These are phyloP conservation scores for Wickerhamiella occidentalis DNA, from an alignment of 805 yeast species.

Conservation along the genomic window DNA sequence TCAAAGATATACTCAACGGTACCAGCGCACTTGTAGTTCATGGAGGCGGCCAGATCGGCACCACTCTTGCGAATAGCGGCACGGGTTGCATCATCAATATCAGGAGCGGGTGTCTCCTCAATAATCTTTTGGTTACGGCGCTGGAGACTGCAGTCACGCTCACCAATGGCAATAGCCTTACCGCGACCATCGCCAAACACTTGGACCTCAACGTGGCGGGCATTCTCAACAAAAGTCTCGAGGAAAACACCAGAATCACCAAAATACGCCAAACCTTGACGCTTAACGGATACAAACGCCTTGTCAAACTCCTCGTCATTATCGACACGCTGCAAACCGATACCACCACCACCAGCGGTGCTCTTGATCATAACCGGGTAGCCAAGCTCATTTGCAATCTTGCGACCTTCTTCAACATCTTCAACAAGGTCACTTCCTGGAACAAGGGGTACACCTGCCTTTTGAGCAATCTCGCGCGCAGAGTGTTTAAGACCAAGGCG, in stretches of 20 bases:
- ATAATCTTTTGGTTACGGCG: conserved; percentile 93
- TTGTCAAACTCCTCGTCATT: conserved; percentile 65
- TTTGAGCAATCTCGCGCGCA: conserved; percentile 84
- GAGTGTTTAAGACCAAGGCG: conserved; percentile 89
- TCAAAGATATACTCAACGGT: conserved; percentile 95
- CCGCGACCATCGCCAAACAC: conserved; percentile 95
- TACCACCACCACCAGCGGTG: conserved; percentile 99
- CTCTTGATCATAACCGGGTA: conserved; percentile 95
- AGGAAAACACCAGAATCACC: conserved; percentile 93
- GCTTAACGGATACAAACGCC: conserved; percentile 82
- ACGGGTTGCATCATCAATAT: conserved; percentile 71
- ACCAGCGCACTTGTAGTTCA: conserved; percentile 94
- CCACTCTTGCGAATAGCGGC: conserved; percentile 67
- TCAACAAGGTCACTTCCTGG: conserved; percentile 89
- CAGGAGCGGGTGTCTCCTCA: conserved; percentile 97
- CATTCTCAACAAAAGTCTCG: conserved; percentile 87
- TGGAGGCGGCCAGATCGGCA: conserved; percentile 63
- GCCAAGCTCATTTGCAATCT: conserved; percentile 55
- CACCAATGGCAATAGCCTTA: conserved; percentile 85
- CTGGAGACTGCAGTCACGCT: conserved; percentile 94
- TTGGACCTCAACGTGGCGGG: conserved; percentile 94
- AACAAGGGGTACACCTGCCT: conserved; percentile 89
- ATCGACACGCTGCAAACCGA: conserved; percentile 90
- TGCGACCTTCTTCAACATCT: conserved; percentile 59
- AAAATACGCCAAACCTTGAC: conserved; percentile 84